Evolutionary conservation across 768 basidiomycete species (phyloP).

Genomic region (Mycena venus): DNA sequence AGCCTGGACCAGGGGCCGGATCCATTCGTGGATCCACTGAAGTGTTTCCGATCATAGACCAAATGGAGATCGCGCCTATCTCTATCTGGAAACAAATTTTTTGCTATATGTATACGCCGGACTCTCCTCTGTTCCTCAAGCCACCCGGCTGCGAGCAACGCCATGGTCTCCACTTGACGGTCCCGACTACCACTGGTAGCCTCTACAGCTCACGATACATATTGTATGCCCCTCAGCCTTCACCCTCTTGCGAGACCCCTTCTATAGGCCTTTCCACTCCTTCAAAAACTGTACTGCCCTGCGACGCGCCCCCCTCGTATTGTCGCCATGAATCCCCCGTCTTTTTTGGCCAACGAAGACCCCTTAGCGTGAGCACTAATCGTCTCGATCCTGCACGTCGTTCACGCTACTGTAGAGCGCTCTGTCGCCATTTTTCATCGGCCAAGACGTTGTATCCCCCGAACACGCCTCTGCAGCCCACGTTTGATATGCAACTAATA

Average conservation of each 20-base stretch:
- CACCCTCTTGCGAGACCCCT: background rate
- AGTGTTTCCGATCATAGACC: background rate
- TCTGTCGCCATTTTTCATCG: constrained; percentile 62
- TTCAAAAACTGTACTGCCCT: constrained; percentile 17
- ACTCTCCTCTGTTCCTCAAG: background rate
- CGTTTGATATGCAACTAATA: constrained; percentile 56
- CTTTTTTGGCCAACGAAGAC: constrained; percentile 46
- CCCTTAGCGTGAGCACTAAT: constrained; percentile 50
- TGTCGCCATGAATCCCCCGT: constrained; percentile 52
- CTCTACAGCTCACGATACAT: background rate
- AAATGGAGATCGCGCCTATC: background rate
- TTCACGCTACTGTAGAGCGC: constrained; percentile 47
- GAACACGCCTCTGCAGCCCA: constrained; percentile 49
- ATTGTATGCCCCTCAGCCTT: constrained; percentile 5
- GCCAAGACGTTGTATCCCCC: constrained; percentile 34
- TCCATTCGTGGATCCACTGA: background rate
- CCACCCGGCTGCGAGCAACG: background rate
- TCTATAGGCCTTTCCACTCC: constrained; percentile 10
- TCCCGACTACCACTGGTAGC: background rate
- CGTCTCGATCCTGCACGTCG: background rate
- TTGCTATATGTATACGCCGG: background rate
- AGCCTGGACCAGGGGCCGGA: background rate
- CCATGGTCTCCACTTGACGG: constrained; percentile 20
- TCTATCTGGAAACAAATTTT: background rate
- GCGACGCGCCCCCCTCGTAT: constrained; percentile 18